These are phyloP conservation scores for Maudiozyma serrabonitensis DNA, from an alignment of 805 yeast genomes.

Conservation along the genomic window DNA sequence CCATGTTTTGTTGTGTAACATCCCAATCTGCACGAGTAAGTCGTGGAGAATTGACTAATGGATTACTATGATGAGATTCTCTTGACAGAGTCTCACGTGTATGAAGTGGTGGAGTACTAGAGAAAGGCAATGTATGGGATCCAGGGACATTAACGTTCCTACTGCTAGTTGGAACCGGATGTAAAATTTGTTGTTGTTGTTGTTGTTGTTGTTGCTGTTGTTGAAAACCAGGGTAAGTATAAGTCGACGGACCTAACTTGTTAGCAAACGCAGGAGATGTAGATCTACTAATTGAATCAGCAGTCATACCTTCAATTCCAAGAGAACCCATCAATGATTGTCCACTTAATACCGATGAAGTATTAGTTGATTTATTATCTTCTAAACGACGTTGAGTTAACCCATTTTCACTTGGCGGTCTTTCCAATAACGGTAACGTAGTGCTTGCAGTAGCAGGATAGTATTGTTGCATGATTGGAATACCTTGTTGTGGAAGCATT, in stretches of 20 bases:
- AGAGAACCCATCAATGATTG: background rate
- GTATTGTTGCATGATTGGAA: background rate
- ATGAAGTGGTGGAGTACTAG: background rate
- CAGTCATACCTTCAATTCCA: background rate
- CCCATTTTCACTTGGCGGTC: background rate
- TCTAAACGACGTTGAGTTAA: background rate
- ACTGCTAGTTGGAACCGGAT: background rate
- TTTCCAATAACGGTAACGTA: background rate
- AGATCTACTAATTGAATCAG: background rate
- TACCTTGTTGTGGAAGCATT: too few relatives aligned
- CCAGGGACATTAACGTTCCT: background rate
- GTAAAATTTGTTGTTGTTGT: background rate
- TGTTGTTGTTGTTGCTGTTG: conserved; percentile 1
- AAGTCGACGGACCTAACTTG: conserved; percentile 6
- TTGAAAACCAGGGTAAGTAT: conserved; percentile 16
- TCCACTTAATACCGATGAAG: background rate
- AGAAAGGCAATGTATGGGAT: background rate
- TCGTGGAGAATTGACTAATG: background rate
- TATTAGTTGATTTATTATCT: background rate
- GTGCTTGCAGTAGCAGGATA: background rate
- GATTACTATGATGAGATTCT: background rate
- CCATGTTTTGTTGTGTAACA: conserved; percentile 3
- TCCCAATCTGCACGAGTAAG: conserved; percentile 3
- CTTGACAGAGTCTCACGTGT: background rate
- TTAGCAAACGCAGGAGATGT: background rate